Base-by-base conservation (phyloP, 2,329 filamentous ascomycete genomes). In the Karstenula rhodostoma region DNA sequence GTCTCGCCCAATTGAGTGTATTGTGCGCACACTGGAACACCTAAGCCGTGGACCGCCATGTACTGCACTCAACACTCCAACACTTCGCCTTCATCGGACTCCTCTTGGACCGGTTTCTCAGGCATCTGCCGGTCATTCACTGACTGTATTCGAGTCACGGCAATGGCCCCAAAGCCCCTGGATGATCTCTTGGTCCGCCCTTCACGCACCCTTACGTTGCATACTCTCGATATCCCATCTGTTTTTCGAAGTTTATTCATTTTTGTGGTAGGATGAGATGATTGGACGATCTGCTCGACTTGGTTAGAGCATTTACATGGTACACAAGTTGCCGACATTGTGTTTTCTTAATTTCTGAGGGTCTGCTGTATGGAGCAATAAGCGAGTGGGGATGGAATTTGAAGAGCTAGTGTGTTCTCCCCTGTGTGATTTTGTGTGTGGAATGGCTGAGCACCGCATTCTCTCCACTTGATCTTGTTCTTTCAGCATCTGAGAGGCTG, bases 161-260 rank as follows among this genome's bases (percentile, higher is more conserved):
- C 33, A 46, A 47, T 5, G 22, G 10, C 25, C 42, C 48, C 19
- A 19, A 46, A 37, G 33, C 40, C 17, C 19, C 15, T 35, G 29
- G 49, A 33, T 43, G 17, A 17, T 42, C 23, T 22, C 23, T 42
- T 22, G 10, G 37, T 15, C 48, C 29, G 46, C 60, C 58, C 57
- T 32, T 60, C n/a, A 29, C 35, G 22, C 50, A 23, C 19, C 66
- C 62, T 65, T 60, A 62, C 60, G 65, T 67, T 73, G 58, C 61
- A 74, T 74, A 73, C 72, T 70, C 69, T 61, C 47, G 60, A 70
- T 68, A 67, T 69, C 62, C 63, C 53, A 53, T 59, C 57, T 57
- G 37, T 71, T 66, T 17, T 48, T 50, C 50, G 59, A 57, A 60
- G 64, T 67, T 63, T 57, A 55, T 49, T 48, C 27, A 40, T 25